Evolutionary conservation across 192 early-diverging fungal species (phyloP).

Genomic region (Backusella mclennaniae): DNA sequence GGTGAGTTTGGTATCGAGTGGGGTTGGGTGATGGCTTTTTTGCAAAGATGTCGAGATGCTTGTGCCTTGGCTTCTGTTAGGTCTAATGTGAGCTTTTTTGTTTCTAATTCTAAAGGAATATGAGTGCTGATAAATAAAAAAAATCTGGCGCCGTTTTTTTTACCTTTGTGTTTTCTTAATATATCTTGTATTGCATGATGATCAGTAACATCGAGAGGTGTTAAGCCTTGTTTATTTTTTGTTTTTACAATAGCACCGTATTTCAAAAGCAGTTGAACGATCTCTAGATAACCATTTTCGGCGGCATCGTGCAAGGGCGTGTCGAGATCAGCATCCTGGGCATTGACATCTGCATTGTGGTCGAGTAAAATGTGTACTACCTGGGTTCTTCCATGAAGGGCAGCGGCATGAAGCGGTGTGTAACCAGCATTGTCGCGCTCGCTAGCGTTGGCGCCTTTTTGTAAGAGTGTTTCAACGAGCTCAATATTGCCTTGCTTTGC

Average conservation of each 20-base stretch:
- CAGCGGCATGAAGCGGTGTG: slow-evolving; percentile 66
- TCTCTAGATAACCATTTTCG: slow-evolving; percentile 46
- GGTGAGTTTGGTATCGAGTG: slow-evolving; percentile 20
- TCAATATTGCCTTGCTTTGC: slow-evolving; percentile 58
- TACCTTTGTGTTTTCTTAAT: slow-evolving; percentile 1
- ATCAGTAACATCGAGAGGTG: slow-evolving; percentile 50
- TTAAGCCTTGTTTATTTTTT: slow-evolving; percentile 53
- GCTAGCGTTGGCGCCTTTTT: slow-evolving; percentile 59
- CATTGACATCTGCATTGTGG: slow-evolving; percentile 58
- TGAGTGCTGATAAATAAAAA: not conserved
- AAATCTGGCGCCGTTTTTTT: not conserved
- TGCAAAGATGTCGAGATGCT: slow-evolving; percentile 13
- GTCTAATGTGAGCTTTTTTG: slow-evolving; percentile 26
- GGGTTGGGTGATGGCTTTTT: not conserved
- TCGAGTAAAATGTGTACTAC: slow-evolving; percentile 51
- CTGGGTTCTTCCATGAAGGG: slow-evolving; percentile 53
- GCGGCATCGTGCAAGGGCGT: slow-evolving; percentile 70
- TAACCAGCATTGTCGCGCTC: slow-evolving; percentile 64
- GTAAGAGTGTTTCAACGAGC: slow-evolving; percentile 47
- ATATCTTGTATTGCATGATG: slow-evolving; percentile 29
- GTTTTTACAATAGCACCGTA: slow-evolving; percentile 46
- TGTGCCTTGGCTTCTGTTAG: slow-evolving; percentile 18
- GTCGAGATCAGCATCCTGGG: slow-evolving; percentile 57
- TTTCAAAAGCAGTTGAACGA: slow-evolving; percentile 43
- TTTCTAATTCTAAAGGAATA: not conserved